Evolutionary conservation across 441 rosid species (phyloP), one percentile per base, ranked within the genome.

Genomic region (Eutrema salsugineum): DNA sequence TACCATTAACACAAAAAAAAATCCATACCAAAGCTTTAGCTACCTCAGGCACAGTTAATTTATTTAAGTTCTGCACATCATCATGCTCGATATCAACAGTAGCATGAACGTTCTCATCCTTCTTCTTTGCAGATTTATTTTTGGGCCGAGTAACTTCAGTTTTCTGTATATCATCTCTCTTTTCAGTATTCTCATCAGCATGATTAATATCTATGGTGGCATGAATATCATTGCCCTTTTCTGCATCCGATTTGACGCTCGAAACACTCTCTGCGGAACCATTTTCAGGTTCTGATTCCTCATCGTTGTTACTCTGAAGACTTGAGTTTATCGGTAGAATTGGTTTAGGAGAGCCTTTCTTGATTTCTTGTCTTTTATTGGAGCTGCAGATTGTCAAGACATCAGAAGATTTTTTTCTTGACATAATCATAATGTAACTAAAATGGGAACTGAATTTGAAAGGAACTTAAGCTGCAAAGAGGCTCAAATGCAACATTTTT

Each of bases 11-110:
- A 30, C 36, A 2, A 2, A 43, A 20, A 0, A 12, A 62, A 51
- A 46, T 15, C 15, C 39, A 66, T 85, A 91, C 94, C 97, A 83
- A 71, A 70, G 86, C 81, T 77, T 81, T 83, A 16, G 81, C 79
- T 71, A 83, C 80, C 46, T 84, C 80, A 36, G 83, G 79, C 30
- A 68, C 78, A 24, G 80, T 55, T 8, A 75, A 39, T 60, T 49
- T 50, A 43, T 50, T 71, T 17, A 80, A 43, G 35, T 64, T 67
- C 42, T 81, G 62, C 27, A 42, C 79, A 59, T 72, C 82, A 9
- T 17, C 60, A 55, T 74, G 63, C 61, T 70, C 79, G 20, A 47
- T 76, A 50, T 77, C 80, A 36, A 64, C 46, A 38, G 55, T 49
- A 9, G 75, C 32, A 4, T 56, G 20, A 66, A 60, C 44, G 54